A percentile compares a stretch with the other conserved stretches of the same genome.
phyloP scores from a whole-genome alignment of 2,329 filamentous ascomycete species.

The Trichoderma sp. region DNA sequence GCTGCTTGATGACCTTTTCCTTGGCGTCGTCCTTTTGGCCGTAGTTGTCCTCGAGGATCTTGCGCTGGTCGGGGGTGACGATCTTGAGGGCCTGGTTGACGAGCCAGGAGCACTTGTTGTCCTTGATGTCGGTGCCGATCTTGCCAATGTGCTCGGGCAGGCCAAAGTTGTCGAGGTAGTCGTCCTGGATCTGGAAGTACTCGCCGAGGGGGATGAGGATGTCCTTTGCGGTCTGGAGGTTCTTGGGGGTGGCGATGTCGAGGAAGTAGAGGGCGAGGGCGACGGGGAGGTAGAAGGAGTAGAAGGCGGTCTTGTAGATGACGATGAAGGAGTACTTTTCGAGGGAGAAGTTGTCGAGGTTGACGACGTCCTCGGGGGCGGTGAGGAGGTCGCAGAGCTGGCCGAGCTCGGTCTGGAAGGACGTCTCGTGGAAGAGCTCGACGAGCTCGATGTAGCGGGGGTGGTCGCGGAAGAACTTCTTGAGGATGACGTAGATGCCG shows the following conservation, averaged over 20 bases:
- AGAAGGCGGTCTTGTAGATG: slow-evolving; percentile 99
- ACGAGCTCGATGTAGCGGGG: slow-evolving; percentile 86
- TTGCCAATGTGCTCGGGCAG: slow-evolving; percentile 92
- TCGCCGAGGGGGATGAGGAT: slow-evolving; percentile 97
- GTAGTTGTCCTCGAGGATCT: slow-evolving; percentile 89
- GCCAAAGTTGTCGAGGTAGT: slow-evolving; percentile 98
- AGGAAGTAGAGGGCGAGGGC: slow-evolving; percentile 86
- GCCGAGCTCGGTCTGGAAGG: slow-evolving; percentile 92
- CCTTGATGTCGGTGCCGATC: slow-evolving; percentile 97
- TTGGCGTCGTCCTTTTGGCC: slow-evolving; percentile 83
- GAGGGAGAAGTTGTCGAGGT: slow-evolving; percentile 93
- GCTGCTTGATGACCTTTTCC: slow-evolving; percentile 83
- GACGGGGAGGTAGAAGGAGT: slow-evolving; percentile 98
- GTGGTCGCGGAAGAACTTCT: slow-evolving; percentile 89
- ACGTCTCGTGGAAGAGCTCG: slow-evolving; percentile 94
- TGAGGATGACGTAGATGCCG: slow-evolving; percentile 85
- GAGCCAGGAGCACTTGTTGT: slow-evolving; percentile 99
- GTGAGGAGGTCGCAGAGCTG: slow-evolving; percentile 95
- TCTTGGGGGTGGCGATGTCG: slow-evolving; percentile 80
- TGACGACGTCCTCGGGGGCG: slow-evolving; percentile 88
- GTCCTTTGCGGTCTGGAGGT: slow-evolving; percentile 84
- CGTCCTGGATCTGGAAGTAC: slow-evolving; percentile 99
- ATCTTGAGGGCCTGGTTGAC: slow-evolving; percentile 89
- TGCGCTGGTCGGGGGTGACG: slow-evolving; percentile 80
- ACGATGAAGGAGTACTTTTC: slow-evolving; percentile 98